A percentile compares a stretch with the other conserved stretches of the same genome.
These are phyloP conservation scores for Phlyctochytrium arcticum DNA, from an alignment of 192 early-diverging fungal genomes.

Conservation along the genomic window DNA sequence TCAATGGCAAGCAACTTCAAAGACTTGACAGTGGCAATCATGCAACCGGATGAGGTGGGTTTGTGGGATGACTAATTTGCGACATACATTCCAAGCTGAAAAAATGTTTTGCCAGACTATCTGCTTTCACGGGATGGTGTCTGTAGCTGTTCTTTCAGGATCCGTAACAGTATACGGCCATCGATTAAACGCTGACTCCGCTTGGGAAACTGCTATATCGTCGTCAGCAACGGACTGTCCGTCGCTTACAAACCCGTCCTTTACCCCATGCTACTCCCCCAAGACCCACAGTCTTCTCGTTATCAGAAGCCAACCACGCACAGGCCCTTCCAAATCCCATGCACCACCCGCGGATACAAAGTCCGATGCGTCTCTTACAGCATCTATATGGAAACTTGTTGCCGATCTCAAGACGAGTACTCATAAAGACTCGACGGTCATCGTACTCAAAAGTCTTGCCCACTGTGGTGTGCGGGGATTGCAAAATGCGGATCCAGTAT, in stretches of 20 bases:
- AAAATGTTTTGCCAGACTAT: constrained; percentile 12
- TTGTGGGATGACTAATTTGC: not conserved
- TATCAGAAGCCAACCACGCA: too few species aligned
- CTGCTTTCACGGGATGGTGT: constrained; percentile 36
- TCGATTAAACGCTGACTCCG: not conserved
- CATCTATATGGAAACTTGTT: not conserved
- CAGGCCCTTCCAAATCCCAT: constrained; percentile 26
- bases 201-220: not conserved
- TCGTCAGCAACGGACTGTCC: constrained; percentile 5
- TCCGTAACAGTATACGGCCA: constrained; percentile 23
- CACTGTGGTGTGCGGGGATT: not conserved
- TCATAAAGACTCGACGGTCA: not conserved
- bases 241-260: not conserved
- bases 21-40: not conserved
- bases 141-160: constrained; percentile 27
- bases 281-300: constrained; percentile 30
- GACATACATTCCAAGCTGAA: not conserved
- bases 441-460: constrained; percentile 27
- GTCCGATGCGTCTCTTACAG: not conserved
- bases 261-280: constrained; percentile 34
- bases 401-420: not conserved
- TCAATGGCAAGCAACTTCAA: too few species aligned
- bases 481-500: too few species aligned
- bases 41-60: not conserved
- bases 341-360: not conserved